Base-by-base conservation (phyloP, 2,329 filamentous ascomycete genomes). In the Xylariaceae sp. region DNA sequence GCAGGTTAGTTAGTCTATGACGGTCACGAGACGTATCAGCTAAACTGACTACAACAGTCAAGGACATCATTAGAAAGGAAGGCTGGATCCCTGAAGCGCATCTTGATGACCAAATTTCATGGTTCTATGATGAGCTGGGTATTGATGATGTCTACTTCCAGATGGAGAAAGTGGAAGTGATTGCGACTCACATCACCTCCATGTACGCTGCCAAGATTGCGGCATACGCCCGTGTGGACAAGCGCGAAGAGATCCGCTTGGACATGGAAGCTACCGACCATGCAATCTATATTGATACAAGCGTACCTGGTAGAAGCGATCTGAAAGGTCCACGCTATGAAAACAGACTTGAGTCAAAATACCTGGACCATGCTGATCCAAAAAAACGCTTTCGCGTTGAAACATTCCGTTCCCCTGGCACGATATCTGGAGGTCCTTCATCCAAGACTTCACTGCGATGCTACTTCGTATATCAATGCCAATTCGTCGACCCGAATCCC, bases 111-210 rank as follows among this genome's bases (percentile, higher is more conserved):
- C 93, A 99, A 77, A 90, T 93, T 49, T 83, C 86, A 57, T 99
- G 95, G 93, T 99, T 99, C 81, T 99, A 99, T 80, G 90, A 95
- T 73, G 89, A 96, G 74, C 86, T 99, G 20, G 95, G 95, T 66
- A 99, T 99, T 68, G 95, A 99, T 70, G 95, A 97, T 81, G 93
- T 96, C 77, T 98, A 97, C 81, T 98, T 98, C 79, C 87, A 93
- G 72, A 92, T 93, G 64, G 93, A 97, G 79, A 85, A 83, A 3
- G 89, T 89, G 18, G 87, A 90, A 53, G 91, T 91, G 56, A 96
- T 99, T 70, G 89, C 92, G 65, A 96, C 89, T 74, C 92, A 97
- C 73, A 93, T 99, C 71, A 93, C 93, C 59, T 97, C 93, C 10
- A 85, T 99, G 47, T 99, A 98, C 72, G 95, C 95, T 51, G 95